Conservation (phyloP, 2,329 filamentous ascomycete genomes). For the Coniochaeta prunicola region DNA sequence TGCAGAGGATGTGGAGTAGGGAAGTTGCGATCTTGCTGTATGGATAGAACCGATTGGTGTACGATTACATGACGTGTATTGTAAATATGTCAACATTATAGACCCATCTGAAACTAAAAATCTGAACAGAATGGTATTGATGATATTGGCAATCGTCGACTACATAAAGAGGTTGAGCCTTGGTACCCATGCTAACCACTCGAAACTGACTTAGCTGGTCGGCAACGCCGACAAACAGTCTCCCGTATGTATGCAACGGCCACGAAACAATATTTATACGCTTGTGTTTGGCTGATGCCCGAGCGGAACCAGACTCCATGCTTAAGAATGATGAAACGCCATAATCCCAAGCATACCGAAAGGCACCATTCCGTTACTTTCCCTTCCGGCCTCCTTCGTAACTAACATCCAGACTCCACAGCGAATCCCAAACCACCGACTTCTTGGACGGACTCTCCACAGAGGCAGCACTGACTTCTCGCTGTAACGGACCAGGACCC, state of each 20-base stretch:
- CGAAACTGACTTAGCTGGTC: no score
- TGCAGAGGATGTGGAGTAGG: conserved; percentile 9
- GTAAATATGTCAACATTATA: background rate
- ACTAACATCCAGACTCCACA: conserved; percentile 55
- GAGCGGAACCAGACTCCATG: background rate
- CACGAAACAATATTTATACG: no score
- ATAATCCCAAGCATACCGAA: background rate
- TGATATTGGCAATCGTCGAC: background rate
- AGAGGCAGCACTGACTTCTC: conserved; percentile 28
- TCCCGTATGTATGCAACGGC: background rate
- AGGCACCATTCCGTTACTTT: background rate
- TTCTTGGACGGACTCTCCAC: conserved; percentile 36
- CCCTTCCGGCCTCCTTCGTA: conserved; percentile 35
- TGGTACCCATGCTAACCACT: no score
- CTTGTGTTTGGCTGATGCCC: no score
- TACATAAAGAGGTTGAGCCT: background rate
- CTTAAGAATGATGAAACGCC: background rate
- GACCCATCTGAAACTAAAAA: background rate
- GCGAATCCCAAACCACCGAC: conserved; percentile 53
- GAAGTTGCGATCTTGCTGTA: background rate
- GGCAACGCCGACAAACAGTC: background rate
- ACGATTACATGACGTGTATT: background rate
- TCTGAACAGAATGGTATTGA: background rate
- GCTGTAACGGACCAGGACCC: conserved; percentile 13
- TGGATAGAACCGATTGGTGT: background rate